Percentiles rank a stretch among this genome's conserved stretches.
phyloP scores from a whole-genome alignment of 164 flowering plant genomes.

The Piper betle region DNA sequence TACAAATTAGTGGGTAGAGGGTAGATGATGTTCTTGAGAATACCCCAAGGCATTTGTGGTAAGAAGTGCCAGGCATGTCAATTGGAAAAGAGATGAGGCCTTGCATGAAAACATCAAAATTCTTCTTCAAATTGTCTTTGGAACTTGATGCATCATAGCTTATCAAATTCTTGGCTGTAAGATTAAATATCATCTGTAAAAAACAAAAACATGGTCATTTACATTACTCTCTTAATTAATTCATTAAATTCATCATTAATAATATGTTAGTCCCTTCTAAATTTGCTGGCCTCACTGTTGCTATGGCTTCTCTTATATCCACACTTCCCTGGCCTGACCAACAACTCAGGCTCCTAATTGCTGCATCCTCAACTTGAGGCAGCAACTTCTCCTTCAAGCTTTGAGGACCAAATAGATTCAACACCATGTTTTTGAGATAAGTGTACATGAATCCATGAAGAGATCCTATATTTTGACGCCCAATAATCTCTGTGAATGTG shows the following conservation, averaged over 20 bases:
- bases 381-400: conserved; percentile 20
- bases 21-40: neutral
- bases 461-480: conserved; percentile 15
- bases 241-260: neutral
- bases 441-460: conserved; percentile 22
- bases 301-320: conserved; percentile 22
- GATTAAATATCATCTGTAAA: conserved; percentile 26
- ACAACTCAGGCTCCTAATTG: conserved; percentile 2
- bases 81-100: conserved; percentile 34
- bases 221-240: neutral
- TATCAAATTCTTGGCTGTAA: conserved; percentile 24
- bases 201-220: neutral
- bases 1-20: neutral
- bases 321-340: conserved; percentile 16
- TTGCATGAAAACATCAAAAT: conserved; percentile 18
- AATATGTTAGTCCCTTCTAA: neutral
- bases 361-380: conserved; percentile 13
- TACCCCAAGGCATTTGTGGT: conserved; percentile 26
- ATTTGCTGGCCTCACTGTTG: conserved; percentile 10
- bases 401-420: conserved; percentile 23
- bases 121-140: conserved; percentile 15
- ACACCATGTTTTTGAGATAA: conserved; percentile 23
- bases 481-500: conserved; percentile 18
- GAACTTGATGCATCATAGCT: conserved; percentile 20
- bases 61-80: conserved; percentile 30